These are phyloP conservation scores for Xylariaceae sp. DNA, from an alignment of 2,329 filamentous ascomycete genomes.

Conservation along the genomic window DNA sequence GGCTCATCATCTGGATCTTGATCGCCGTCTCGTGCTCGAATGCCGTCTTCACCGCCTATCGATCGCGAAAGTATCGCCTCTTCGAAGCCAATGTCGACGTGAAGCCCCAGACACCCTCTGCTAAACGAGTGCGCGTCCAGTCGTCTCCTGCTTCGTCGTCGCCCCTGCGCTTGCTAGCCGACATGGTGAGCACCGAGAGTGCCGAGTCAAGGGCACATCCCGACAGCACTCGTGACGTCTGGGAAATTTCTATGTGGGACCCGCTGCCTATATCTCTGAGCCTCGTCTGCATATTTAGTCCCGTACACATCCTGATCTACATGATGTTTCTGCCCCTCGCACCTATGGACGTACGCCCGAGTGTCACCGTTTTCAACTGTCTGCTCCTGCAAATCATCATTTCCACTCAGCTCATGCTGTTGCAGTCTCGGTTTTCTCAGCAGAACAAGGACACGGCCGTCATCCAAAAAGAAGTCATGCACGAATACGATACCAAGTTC, in stretches of 20 bases:
- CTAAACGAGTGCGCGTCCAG: conserved; percentile 81
- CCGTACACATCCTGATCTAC: conserved; percentile 88
- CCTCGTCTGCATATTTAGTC: conserved; percentile 87
- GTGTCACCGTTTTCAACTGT: conserved; percentile 79
- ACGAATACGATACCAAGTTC: conserved; percentile 94
- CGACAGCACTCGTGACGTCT: conserved; percentile 78
- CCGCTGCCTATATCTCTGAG: conserved; percentile 78
- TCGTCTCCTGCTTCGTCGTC: conserved; percentile 75
- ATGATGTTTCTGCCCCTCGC: conserved; percentile 79
- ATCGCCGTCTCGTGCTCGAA: conserved; percentile 67
- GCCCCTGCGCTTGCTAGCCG: conserved; percentile 70
- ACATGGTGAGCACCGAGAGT: conserved; percentile 61
- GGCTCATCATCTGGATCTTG: conserved; percentile 68
- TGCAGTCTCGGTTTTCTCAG: conserved; percentile 73
- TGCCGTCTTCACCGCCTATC: conserved; percentile 74
- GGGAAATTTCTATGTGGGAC: conserved; percentile 93
- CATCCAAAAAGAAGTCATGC: conserved; percentile 86
- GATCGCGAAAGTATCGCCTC: conserved; percentile 81
- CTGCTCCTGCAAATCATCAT: conserved; percentile 72
- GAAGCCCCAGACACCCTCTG: conserved; percentile 74
- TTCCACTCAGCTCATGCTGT: conserved; percentile 69
- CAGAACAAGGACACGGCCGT: conserved; percentile 81
- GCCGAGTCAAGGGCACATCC: conserved; percentile 84
- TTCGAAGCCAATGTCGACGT: conserved; percentile 84
- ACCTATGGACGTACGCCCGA: conserved; percentile 73